Evolutionary conservation across 345 rosid species (phyloP).

Genomic region (Hypericum androsaemum): DNA sequence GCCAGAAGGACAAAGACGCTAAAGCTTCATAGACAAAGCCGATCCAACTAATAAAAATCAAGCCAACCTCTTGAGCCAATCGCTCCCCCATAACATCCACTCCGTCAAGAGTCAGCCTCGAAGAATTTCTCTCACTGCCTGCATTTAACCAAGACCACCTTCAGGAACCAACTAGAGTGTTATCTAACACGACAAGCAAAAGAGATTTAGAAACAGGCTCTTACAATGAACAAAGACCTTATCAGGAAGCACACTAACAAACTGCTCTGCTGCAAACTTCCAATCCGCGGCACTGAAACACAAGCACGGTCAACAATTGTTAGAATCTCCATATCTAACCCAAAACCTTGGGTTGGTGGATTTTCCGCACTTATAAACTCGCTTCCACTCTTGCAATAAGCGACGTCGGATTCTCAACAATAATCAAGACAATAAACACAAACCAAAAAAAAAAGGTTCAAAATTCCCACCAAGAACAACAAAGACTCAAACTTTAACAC

Average conservation of each 20-base stretch:
- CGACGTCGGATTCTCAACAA: no score
- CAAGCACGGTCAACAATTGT: not conserved
- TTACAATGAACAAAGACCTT: slow-evolving; percentile 86
- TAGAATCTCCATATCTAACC: not conserved
- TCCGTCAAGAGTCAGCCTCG: slow-evolving; percentile 67
- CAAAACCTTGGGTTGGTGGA: no score
- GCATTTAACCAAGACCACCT: slow-evolving; percentile 10
- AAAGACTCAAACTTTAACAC: no score
- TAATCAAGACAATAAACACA: no score
- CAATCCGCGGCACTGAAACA: slow-evolving; percentile 71
- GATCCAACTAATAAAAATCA: slow-evolving; percentile 1
- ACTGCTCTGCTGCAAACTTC: slow-evolving; percentile 88
- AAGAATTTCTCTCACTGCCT: slow-evolving; percentile 77
- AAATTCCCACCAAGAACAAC: no score
- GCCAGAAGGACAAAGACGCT: not conserved
- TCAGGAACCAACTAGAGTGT: not conserved
- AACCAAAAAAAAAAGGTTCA: no score
- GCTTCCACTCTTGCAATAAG: no score
- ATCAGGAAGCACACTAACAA: slow-evolving; percentile 64
- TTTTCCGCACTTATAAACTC: no score
- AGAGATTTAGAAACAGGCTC: slow-evolving; percentile 5
- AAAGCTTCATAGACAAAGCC: not conserved
- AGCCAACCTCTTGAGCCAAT: slow-evolving; percentile 63
- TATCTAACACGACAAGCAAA: not conserved
- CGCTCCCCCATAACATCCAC: slow-evolving; percentile 98